Evolutionary conservation across 78 protist genomes (phyloP).

Genomic region (Diacronema lutheri): DNA sequence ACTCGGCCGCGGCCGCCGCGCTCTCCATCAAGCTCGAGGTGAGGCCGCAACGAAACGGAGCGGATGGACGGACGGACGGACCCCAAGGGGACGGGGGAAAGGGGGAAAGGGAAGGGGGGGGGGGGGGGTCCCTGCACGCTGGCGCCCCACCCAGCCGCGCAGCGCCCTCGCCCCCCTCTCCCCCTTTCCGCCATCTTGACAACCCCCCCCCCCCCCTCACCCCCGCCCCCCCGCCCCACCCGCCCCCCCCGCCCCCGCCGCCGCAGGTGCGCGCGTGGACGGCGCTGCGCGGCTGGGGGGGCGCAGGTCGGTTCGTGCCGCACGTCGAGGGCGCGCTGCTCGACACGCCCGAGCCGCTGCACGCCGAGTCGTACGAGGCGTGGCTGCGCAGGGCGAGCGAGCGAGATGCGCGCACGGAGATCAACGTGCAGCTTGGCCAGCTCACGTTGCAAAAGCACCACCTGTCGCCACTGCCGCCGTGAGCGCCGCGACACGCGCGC

Average conservation of each 20-base stretch:
- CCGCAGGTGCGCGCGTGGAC: conserved; percentile 15
- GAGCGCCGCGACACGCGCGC: no score
- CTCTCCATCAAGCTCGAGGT: background rate
- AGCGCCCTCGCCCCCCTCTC: no score
- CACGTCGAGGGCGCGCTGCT: background rate
- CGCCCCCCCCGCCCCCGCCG: background rate
- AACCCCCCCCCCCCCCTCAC: no score
- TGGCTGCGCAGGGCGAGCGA: background rate
- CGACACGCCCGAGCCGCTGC: background rate
- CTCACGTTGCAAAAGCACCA: background rate
- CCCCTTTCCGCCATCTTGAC: no score
- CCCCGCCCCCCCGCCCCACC: no score
- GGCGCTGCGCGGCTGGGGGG: background rate
- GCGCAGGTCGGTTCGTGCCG: conserved; percentile 22
- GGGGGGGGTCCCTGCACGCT: no score
- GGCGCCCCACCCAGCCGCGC: no score
- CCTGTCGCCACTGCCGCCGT: background rate
- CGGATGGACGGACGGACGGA: no score
- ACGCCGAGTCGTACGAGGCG: background rate
- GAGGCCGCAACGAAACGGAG: no score
- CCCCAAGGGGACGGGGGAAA: no score
- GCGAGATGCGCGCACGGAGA: background rate
- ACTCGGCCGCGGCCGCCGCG: background rate
- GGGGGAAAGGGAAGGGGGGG: no score
- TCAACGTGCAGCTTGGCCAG: conserved; percentile 6